A percentile compares a stretch with the other conserved stretches of the same genome.
These are phyloP conservation scores for Bocquillonia castaneifolia DNA, from an alignment of 441 rosid species.

Conservation along the genomic window DNA sequence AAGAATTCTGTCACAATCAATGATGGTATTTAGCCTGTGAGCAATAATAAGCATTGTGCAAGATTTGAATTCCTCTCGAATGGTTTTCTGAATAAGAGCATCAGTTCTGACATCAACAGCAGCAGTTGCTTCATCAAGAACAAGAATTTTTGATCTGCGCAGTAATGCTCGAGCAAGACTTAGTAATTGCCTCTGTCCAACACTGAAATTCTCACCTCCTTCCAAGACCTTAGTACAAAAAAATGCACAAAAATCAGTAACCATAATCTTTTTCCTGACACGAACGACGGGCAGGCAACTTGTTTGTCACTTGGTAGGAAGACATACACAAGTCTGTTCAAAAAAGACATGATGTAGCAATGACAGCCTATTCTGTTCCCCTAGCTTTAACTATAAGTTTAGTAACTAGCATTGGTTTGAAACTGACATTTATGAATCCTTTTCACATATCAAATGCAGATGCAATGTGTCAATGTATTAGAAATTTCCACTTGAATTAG, in stretches of 20 bases:
- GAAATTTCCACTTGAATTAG: neutral
- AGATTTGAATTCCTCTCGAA: slow-evolving; percentile 78
- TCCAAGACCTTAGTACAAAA: slow-evolving; percentile 59
- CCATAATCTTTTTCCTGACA: neutral
- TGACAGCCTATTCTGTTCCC: too few relatives aligned
- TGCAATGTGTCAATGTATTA: neutral
- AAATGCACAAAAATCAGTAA: neutral
- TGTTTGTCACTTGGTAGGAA: too few relatives aligned
- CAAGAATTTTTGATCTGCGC: slow-evolving; percentile 87
- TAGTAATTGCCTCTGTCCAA: slow-evolving; percentile 91
- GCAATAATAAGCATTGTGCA: slow-evolving; percentile 90
- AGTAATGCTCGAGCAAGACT: slow-evolving; percentile 89
- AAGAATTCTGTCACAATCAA: slow-evolving; percentile 77
- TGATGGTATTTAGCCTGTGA: slow-evolving; percentile 84
- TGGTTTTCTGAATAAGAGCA: slow-evolving; percentile 85
- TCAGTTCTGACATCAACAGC: slow-evolving; percentile 93
- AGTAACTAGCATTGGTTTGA: too few relatives aligned
- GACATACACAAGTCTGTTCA: too few relatives aligned
- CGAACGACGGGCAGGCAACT: neutral
- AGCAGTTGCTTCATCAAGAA: slow-evolving; percentile 98
- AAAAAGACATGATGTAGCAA: too few relatives aligned
- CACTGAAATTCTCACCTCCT: slow-evolving; percentile 96
- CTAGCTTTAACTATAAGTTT: too few relatives aligned
- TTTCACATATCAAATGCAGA: neutral
- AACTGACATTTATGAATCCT: too few relatives aligned